Conservation (phyloP, 2,329 filamentous ascomycete genomes). For the Passalora sequoiae region DNA sequence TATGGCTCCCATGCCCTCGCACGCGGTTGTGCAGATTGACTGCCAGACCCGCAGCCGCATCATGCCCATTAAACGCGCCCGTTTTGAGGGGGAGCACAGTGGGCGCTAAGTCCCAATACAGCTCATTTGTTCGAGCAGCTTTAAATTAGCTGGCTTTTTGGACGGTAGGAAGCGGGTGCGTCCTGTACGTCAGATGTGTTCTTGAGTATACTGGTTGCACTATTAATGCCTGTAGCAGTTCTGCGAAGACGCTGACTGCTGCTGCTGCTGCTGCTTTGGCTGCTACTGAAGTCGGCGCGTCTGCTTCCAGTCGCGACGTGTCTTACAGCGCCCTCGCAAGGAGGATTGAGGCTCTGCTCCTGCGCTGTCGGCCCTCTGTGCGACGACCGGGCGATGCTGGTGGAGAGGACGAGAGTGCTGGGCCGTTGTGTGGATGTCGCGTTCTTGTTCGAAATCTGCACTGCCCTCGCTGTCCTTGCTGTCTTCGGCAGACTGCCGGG, state of each 20-base stretch:
- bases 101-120: not conserved
- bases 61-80: not conserved
- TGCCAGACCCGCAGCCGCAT: conserved; percentile 7
- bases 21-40: not conserved
- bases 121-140: not conserved
- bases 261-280: not conserved
- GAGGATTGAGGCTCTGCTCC: conserved; percentile 11
- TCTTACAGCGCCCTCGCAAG: not conserved
- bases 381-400: conserved; percentile 3
- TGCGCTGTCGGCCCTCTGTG: not conserved
- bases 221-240: not conserved
- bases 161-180: not conserved
- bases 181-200: not conserved
- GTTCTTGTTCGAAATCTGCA: not conserved
- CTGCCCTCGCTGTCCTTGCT: conserved; percentile 1
- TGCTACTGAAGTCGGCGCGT: not conserved
- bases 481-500: not conserved
- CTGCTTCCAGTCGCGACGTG: not conserved
- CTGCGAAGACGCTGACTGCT: not conserved
- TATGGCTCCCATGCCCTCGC: not conserved
- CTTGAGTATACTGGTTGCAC: not conserved
- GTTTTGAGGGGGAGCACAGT: not conserved
- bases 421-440: not conserved
- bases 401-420: not conserved
- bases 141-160: conserved; percentile 10